A percentile compares a stretch with the other conserved stretches of the same genome.
Conservation (phyloP, 2,329 filamentous ascomycete species). For the Colletotrichum higginsianum region DNA sequence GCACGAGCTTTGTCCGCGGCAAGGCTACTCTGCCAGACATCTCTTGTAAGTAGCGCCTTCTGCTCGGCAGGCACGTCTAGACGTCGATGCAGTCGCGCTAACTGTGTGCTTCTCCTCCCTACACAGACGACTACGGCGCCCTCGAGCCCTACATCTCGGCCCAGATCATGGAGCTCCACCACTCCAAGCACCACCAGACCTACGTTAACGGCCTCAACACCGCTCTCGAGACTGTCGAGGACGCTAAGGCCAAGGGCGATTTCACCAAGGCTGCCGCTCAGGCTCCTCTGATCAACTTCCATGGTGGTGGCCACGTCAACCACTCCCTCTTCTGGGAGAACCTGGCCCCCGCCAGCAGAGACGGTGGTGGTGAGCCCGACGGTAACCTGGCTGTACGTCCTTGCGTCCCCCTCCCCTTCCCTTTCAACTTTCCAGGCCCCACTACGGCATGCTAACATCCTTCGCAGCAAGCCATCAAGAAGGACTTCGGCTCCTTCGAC, state of each 20-base stretch:
- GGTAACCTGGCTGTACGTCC: slow-evolving; percentile 70
- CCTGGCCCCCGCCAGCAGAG: slow-evolving; percentile 77
- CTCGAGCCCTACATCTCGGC: slow-evolving; percentile 88
- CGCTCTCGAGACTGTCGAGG: slow-evolving; percentile 78
- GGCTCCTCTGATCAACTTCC: slow-evolving; percentile 78
- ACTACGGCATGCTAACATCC: slow-evolving; percentile 1
- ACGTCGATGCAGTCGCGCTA: neutral
- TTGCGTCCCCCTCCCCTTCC: no score
- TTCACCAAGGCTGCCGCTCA: slow-evolving; percentile 63
- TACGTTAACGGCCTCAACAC: slow-evolving; percentile 93
- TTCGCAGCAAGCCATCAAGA: slow-evolving; percentile 69
- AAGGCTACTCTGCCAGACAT: slow-evolving; percentile 97
- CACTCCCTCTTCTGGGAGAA: slow-evolving; percentile 91
- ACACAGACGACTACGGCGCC: slow-evolving; percentile 91
- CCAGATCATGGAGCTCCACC: slow-evolving; percentile 97
- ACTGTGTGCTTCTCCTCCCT: neutral
- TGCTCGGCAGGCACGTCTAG: neutral
- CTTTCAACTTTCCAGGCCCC: slow-evolving; percentile 24
- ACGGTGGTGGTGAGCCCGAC: slow-evolving; percentile 72
- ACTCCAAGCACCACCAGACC: slow-evolving; percentile 94
- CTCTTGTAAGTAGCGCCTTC: slow-evolving; percentile 59
- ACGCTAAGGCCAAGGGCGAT: slow-evolving; percentile 76
- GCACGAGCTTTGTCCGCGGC: slow-evolving; percentile 83
- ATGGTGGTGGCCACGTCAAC: slow-evolving; percentile 89
- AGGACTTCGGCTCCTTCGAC: slow-evolving; percentile 77